phyloP scores from a whole-genome alignment of 2,329 filamentous ascomycete genomes.

The Chaetomium globosum region DNA sequence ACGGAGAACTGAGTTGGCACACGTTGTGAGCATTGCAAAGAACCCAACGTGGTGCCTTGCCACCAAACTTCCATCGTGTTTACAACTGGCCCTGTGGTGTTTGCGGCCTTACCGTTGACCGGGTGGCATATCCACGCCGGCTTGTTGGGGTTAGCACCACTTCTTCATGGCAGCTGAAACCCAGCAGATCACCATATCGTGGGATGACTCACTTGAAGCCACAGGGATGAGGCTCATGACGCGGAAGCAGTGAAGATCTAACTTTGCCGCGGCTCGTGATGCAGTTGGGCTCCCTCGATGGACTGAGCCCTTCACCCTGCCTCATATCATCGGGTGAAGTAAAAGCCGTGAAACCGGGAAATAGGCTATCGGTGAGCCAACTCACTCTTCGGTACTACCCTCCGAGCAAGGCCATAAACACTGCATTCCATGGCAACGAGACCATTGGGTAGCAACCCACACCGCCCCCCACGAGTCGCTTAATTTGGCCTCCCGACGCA shows the following conservation, averaged over 20 bases:
- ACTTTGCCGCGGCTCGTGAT: background rate
- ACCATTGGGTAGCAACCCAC: background rate
- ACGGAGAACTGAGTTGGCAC: too few species aligned
- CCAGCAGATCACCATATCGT: background rate
- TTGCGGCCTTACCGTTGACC: too few species aligned
- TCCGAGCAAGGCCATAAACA: background rate
- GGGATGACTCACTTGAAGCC: background rate
- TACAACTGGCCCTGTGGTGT: too few species aligned
- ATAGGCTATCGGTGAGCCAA: background rate
- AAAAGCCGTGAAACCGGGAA: background rate
- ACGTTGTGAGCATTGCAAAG: too few species aligned
- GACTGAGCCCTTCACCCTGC: background rate
- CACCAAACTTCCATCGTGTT: too few species aligned
- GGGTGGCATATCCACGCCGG: too few species aligned
- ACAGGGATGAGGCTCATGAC: background rate
- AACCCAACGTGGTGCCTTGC: too few species aligned
- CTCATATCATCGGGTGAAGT: too few species aligned
- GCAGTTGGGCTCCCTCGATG: background rate
- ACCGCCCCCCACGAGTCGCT: background rate
- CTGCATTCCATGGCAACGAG: background rate
- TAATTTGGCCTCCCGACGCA: background rate
- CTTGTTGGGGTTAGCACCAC: too few species aligned
- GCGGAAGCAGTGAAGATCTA: background rate
- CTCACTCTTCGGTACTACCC: background rate
- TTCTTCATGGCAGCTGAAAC: background rate